Evolutionary conservation across 352 stramenopile species (phyloP).

Genomic region (Phytopythium oedochilum): DNA sequence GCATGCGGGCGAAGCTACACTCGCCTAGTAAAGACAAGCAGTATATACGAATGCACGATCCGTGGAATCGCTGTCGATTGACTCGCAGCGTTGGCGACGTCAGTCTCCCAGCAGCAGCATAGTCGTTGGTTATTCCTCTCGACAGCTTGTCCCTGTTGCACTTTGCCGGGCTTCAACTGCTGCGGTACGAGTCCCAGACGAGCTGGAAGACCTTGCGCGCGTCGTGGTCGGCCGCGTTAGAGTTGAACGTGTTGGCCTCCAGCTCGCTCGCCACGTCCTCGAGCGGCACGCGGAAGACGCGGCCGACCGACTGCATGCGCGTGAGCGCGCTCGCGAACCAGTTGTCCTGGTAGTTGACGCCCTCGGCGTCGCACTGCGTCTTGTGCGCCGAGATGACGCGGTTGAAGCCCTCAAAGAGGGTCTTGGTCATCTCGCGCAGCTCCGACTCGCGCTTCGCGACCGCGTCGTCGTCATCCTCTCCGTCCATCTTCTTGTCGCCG

Average conservation of each 20-base stretch:
- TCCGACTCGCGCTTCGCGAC: slow-evolving; percentile 41
- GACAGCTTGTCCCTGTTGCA: no score
- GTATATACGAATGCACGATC: background rate
- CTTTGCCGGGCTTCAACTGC: slow-evolving; percentile 10
- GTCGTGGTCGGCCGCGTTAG: slow-evolving; percentile 50
- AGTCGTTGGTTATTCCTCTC: background rate
- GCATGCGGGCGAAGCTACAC: background rate
- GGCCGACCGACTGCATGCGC: slow-evolving; percentile 67
- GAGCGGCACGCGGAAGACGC: slow-evolving; percentile 49
- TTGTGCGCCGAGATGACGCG: slow-evolving; percentile 75
- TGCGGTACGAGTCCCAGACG: slow-evolving; percentile 66
- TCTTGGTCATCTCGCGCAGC: slow-evolving; percentile 41
- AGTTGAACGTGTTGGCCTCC: slow-evolving; percentile 45
- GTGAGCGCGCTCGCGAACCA: slow-evolving; percentile 72
- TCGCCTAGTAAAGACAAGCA: background rate
- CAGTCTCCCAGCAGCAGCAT: background rate
- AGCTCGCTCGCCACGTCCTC: slow-evolving; percentile 52
- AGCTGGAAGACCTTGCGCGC: slow-evolving; percentile 73
- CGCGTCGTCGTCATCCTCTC: slow-evolving; percentile 24
- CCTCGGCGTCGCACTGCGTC: slow-evolving; percentile 65
- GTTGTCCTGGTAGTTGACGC: slow-evolving; percentile 69
- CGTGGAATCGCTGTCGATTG: background rate
- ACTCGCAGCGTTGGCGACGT: no score
- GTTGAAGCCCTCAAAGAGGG: slow-evolving; percentile 67
- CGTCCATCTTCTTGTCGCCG: slow-evolving; percentile 45